These are phyloP conservation scores for Cyberlindnera bimundalis DNA, from an alignment of 805 yeast species.

Conservation along the genomic window DNA sequence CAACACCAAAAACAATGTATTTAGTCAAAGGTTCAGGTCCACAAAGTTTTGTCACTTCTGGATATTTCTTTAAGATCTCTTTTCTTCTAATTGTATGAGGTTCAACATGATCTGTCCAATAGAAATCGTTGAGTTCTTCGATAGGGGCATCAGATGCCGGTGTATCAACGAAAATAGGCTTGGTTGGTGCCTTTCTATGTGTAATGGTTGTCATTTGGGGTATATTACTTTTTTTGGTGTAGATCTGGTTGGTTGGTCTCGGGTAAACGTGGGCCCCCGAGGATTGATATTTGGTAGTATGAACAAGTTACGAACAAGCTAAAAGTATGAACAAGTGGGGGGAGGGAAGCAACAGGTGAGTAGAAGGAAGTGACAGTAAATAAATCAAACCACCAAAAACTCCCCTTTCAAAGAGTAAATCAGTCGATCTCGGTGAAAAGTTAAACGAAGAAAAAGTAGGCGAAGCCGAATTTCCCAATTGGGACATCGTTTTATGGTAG, in stretches of 20 bases:
- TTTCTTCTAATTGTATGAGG: conserved; percentile 78
- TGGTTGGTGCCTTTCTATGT: conserved; percentile 26
- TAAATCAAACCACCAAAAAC: too few relatives aligned
- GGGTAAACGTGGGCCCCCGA: too few relatives aligned
- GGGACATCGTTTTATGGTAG: neutral
- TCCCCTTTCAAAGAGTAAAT: too few relatives aligned
- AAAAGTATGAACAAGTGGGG: too few relatives aligned
- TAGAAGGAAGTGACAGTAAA: too few relatives aligned
- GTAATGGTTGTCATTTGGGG: conserved; percentile 27
- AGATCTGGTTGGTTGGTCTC: too few relatives aligned
- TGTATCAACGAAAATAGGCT: conserved; percentile 26
- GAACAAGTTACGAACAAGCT: too few relatives aligned
- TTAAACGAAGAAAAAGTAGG: neutral
- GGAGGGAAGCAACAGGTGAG: too few relatives aligned
- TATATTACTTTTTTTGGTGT: too few relatives aligned
- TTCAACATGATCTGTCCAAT: conserved; percentile 80
- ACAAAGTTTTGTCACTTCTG: conserved; percentile 72
- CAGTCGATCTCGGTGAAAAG: neutral
- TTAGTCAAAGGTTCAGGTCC: conserved; percentile 88
- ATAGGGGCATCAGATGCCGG: conserved; percentile 31
- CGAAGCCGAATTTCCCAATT: too few relatives aligned
- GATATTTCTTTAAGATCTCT: conserved; percentile 68
- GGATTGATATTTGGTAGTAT: too few relatives aligned
- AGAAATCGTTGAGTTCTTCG: conserved; percentile 55
- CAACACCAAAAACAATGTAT: conserved; percentile 66